Evolutionary conservation across 2,329 filamentous ascomycete genomes (phyloP).

Genomic region (Trichoderma koningii): DNA sequence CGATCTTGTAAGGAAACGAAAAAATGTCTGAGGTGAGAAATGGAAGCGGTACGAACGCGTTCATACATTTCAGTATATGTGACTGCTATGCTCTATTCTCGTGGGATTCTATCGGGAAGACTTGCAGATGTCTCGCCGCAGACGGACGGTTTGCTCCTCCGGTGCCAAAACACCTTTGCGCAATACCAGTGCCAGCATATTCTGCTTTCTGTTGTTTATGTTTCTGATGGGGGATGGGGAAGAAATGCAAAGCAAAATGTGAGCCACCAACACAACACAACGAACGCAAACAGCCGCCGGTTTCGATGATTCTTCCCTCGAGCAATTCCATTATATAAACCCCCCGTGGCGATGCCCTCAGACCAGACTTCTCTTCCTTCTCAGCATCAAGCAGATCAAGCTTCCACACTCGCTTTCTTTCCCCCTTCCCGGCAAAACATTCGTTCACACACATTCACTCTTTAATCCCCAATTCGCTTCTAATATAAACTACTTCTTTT

Average conservation of each 20-base stretch:
- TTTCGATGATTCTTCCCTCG: neutral
- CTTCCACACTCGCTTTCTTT: constrained; percentile 22
- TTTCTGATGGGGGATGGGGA: constrained; percentile 1
- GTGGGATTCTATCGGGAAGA: too few relatives aligned
- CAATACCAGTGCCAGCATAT: neutral
- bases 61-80: too few relatives aligned
- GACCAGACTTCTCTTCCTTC: neutral
- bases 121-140: too few relatives aligned
- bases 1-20: neutral
- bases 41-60: neutral
- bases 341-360: constrained; percentile 1
- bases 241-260: neutral
- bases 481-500: neutral
- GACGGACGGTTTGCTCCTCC: too few relatives aligned
- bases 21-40: constrained; percentile 12
- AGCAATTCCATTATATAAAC: constrained; percentile 6
- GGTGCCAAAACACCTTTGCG: too few relatives aligned
- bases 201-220: constrained; percentile 12
- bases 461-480: neutral
- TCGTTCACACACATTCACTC: neutral
- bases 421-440: neutral
- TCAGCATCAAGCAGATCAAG: constrained; percentile 3
- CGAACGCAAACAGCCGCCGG: neutral
- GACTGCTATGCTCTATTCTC: too few relatives aligned
- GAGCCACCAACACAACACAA: neutral